Conservation (phyloP, 495 filamentous ascomycete genomes). For the Xylaria cubensis region DNA sequence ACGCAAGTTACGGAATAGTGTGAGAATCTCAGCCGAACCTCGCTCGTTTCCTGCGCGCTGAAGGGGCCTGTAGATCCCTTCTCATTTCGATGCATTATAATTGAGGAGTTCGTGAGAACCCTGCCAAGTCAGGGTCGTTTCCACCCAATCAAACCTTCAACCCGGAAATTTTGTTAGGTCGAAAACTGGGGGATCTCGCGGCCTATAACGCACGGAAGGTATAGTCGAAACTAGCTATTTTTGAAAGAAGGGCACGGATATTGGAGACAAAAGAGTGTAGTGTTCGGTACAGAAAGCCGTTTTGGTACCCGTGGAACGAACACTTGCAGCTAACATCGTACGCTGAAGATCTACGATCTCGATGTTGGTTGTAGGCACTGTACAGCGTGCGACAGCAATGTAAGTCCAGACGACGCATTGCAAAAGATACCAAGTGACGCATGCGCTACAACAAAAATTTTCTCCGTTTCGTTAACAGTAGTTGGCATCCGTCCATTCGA, state of each 20-base stretch:
- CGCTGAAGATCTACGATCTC: not conserved
- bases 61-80: conserved; percentile 4
- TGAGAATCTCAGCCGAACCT: conserved; percentile 3
- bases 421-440: conserved; percentile 5
- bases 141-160: conserved; percentile 14
- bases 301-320: not conserved
- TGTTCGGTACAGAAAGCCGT: conserved; percentile 17
- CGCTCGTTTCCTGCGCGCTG: not conserved
- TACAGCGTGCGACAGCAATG: not conserved
- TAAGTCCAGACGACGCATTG: not conserved
- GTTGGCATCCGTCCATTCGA: not conserved
- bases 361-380: conserved; percentile 1
- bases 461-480: not conserved
- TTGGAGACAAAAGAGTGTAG: conserved; percentile 1
- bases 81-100: not conserved
- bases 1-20: conserved; percentile 5
- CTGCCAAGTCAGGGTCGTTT: conserved; percentile 3
- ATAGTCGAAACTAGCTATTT: not conserved
- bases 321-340: conserved; percentile 2
- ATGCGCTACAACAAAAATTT: conserved; percentile 3
- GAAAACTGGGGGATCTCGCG: conserved; percentile 10
- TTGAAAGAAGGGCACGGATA: conserved; percentile 9
- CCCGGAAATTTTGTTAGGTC: conserved; percentile 6
- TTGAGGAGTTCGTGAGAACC: conserved; percentile 16
- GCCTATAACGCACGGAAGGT: not conserved